These are phyloP conservation scores for Sistotremastrum suecicum DNA, from an alignment of 768 basidiomycete species.

Conservation along the genomic window DNA sequence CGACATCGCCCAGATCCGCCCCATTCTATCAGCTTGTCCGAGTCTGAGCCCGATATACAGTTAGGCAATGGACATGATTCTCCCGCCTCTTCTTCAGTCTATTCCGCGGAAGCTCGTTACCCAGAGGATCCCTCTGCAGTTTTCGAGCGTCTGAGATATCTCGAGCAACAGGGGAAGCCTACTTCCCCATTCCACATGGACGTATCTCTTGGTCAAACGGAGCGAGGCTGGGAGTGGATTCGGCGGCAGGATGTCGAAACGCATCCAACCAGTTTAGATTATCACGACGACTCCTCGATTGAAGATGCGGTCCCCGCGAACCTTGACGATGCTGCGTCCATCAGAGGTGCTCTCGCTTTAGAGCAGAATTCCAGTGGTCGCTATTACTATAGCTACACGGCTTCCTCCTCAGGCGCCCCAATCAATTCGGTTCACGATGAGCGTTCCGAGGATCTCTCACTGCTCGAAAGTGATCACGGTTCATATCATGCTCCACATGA, in stretches of 20 bases:
- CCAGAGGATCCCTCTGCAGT: conserved; percentile 31
- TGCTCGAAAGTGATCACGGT: too few species aligned
- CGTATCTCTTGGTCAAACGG: conserved; percentile 32
- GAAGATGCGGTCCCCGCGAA: background rate
- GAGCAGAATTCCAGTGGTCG: conserved; percentile 54
- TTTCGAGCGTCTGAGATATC: conserved; percentile 42
- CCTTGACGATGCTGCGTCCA: conserved; percentile 15
- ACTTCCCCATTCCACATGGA: conserved; percentile 26
- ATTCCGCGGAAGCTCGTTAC: conserved; percentile 16
- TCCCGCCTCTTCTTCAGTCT: too few species aligned
- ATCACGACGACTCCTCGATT: background rate
- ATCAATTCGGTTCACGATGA: conserved; percentile 41
- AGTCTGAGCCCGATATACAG: too few species aligned
- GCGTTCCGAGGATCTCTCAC: conserved; percentile 12
- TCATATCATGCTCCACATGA: too few species aligned
- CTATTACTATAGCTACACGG: conserved; percentile 63
- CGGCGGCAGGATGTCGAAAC: background rate
- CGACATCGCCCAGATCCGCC: too few species aligned
- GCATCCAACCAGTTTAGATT: conserved; percentile 9
- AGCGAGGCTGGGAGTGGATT: conserved; percentile 62
- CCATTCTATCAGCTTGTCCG: too few species aligned
- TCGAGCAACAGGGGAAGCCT: conserved; percentile 31
- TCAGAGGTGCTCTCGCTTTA: conserved; percentile 50
- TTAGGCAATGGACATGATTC: too few species aligned
- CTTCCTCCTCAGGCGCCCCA: conserved; percentile 32